phyloP scores from a whole-genome alignment of 2,329 filamentous ascomycete genomes.

The Phoma sp. region DNA sequence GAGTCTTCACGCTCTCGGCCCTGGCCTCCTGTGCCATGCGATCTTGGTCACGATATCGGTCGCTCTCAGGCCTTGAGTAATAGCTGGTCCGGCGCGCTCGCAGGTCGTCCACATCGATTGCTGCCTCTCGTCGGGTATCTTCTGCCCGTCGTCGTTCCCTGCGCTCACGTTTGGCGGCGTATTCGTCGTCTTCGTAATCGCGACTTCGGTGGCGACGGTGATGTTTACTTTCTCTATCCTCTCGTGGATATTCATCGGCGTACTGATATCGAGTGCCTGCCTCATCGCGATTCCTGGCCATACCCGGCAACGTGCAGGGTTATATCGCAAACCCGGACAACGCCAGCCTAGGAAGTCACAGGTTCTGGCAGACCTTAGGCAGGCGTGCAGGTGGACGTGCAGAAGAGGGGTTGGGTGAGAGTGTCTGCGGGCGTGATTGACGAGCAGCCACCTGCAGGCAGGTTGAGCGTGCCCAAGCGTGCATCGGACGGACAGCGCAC shows the following conservation, averaged over 20 bases:
- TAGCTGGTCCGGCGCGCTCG: constrained; percentile 48
- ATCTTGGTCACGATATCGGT: constrained; percentile 37
- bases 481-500: constrained; percentile 16
- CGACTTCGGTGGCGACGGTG: constrained; percentile 37
- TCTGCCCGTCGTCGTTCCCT: constrained; percentile 42
- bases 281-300: constrained; percentile 43
- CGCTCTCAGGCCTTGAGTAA: constrained; percentile 41
- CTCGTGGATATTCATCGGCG: constrained; percentile 35
- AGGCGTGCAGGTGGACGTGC: constrained; percentile 36
- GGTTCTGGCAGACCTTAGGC: constrained; percentile 39
- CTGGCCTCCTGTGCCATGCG: constrained; percentile 42
- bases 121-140: constrained; percentile 29
- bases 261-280: constrained; percentile 40
- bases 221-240: constrained; percentile 37
- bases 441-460: constrained; percentile 28
- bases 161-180: constrained; percentile 38
- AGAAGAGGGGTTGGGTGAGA: constrained; percentile 26
- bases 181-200: constrained; percentile 33
- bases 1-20: constrained; percentile 34
- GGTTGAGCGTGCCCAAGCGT: constrained; percentile 17
- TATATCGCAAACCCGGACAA: constrained; percentile 34
- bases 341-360: constrained; percentile 41
- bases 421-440: constrained; percentile 36
- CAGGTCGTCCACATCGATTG: constrained; percentile 50
- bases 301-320: constrained; percentile 37